Conservation (phyloP, 2,329 filamentous ascomycete species). For the Colletotrichum navitas region DNA sequence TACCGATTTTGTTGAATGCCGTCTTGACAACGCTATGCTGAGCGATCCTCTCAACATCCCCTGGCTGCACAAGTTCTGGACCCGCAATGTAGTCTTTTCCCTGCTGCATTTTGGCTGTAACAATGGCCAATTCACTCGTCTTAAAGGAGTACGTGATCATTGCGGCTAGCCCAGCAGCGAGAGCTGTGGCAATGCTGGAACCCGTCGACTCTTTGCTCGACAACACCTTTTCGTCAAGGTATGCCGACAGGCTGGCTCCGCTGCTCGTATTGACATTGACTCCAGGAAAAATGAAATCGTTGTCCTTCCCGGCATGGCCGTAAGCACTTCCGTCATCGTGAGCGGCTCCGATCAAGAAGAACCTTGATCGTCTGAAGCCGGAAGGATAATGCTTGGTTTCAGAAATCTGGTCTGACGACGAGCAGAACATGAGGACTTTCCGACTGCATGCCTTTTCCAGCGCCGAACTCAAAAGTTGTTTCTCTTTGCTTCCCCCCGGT, state of each 20-base stretch:
- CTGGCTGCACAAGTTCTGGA: conserved; percentile 18
- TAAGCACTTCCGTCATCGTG: conserved; percentile 42
- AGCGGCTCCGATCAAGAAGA: conserved; percentile 49
- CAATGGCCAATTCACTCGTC: conserved; percentile 39
- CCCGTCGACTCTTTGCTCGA: conserved; percentile 32
- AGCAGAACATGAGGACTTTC: conserved; percentile 55
- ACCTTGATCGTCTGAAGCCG: conserved; percentile 31
- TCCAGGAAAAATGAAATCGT: conserved; percentile 49
- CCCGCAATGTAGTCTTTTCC: not conserved
- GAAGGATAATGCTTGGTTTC: conserved; percentile 44
- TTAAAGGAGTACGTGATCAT: conserved; percentile 50
- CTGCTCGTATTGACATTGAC: conserved; percentile 43
- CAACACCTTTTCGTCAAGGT: not conserved
- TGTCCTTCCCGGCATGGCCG: conserved; percentile 43
- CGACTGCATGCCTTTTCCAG: conserved; percentile 44
- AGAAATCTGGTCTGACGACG: conserved; percentile 47
- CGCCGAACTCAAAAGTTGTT: conserved; percentile 9
- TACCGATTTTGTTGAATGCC: conserved; percentile 6
- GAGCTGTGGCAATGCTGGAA: conserved; percentile 49
- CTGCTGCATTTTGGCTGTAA: conserved; percentile 11
- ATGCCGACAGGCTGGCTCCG: not conserved
- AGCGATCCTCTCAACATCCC: conserved; percentile 26
- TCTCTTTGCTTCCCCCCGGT: conserved; percentile 37
- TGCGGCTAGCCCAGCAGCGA: conserved; percentile 49
- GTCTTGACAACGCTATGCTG: not conserved